Base-by-base conservation (phyloP, 164 flowering plant genomes). In the Hamamelis virginiana region DNA sequence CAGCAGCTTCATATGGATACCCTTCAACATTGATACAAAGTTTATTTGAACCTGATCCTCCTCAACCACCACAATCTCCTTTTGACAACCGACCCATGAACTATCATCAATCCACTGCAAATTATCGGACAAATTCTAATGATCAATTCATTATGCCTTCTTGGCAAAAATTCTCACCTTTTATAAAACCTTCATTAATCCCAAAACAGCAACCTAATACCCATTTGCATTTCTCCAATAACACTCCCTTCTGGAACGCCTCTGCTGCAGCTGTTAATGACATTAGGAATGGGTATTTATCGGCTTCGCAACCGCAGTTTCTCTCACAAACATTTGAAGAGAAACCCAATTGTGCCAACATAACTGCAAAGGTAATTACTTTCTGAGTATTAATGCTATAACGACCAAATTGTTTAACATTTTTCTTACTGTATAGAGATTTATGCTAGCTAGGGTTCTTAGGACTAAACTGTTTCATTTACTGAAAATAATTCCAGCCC, bases 321-420 rank as follows among this genome's bases (percentile, higher is more conserved):
- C 64, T 72, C 8, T 19, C 76, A 2, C 78, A 78, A 1, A 41
- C 72, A 6, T 72, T 76, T 50, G 79, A 74, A 23, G 86, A 80
- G 43, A 85, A 81, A 65, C 76, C 80, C 50, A 83, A 62, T 68
- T 75, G 64, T 72, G 59, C 66, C 71, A 85, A 63, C 72, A 66
- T 82, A 52, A 45, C 62, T 12, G 21, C 78, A 14, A 89, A 85
- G 91, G 91, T 86, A 85, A 56, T n/a, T n/a, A n/a, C n/a, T n/a
- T n/a, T n/a, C n/a, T n/a, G n/a, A n/a, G n/a, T n/a, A n/a, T n/a
- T n/a, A n/a, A n/a, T n/a, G n/a, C n/a, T n/a, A n/a, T n/a, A n/a
- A n/a, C n/a, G n/a, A n/a, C n/a, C n/a, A n/a, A n/a, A n/a, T n/a
- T n/a, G n/a, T n/a, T n/a, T n/a, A n/a, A n/a, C n/a, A n/a, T n/a